Conservation (phyloP, 306 rosid species). For the Fragaria vesca region DNA sequence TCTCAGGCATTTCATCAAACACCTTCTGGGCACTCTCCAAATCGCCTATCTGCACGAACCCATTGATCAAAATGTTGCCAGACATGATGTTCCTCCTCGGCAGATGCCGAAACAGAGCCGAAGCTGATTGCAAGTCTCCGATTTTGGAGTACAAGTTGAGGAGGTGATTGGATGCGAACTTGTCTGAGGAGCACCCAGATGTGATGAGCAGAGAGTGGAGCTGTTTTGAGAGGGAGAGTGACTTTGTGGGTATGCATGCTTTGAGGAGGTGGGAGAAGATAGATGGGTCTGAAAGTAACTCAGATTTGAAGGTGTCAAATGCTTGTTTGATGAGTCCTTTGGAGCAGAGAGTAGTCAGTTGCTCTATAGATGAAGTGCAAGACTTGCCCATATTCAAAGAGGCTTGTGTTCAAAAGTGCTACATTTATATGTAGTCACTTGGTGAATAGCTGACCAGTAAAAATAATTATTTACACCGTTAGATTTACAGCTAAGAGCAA, state of each 20-base stretch:
- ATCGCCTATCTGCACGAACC: slow-evolving; percentile 46
- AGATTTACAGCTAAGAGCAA: no score
- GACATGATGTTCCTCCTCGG: slow-evolving; percentile 76
- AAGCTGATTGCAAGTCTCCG: slow-evolving; percentile 44
- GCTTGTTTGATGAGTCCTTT: slow-evolving; percentile 62
- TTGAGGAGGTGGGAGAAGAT: slow-evolving; percentile 68
- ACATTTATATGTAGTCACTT: no score
- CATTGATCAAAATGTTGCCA: slow-evolving; percentile 73
- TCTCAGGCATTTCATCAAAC: slow-evolving; percentile 79
- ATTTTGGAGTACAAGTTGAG: slow-evolving; percentile 74
- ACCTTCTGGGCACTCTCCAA: slow-evolving; percentile 53
- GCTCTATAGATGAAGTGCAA: slow-evolving; percentile 16
- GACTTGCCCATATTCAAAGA: not conserved
- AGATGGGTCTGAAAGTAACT: slow-evolving; percentile 64
- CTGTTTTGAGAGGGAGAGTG: slow-evolving; percentile 58
- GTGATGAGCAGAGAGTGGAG: slow-evolving; percentile 69
- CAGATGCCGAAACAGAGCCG: slow-evolving; percentile 52
- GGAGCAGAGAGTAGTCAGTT: slow-evolving; percentile 47
- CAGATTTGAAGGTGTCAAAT: slow-evolving; percentile 38
- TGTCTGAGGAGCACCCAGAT: slow-evolving; percentile 69
- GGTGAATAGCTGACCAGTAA: no score
- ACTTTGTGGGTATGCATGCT: slow-evolving; percentile 56
- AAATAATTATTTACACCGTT: no score
- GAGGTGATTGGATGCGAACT: slow-evolving; percentile 75
- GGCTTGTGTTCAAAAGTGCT: not conserved